These are phyloP conservation scores for Condylostoma magnum DNA, from an alignment of 169 alveolate genomes.

Conservation along the genomic window DNA sequence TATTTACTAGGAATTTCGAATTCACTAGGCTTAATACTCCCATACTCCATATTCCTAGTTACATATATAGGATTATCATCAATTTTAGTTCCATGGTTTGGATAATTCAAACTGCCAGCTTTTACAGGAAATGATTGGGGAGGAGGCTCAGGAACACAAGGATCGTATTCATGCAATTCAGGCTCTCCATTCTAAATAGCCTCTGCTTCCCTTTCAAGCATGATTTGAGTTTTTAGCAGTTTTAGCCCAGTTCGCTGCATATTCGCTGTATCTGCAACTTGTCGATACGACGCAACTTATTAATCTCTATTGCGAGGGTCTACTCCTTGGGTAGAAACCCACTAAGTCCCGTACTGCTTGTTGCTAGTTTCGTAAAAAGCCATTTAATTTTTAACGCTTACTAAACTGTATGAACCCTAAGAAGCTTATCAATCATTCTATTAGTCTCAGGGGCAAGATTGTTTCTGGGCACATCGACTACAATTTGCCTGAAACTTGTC, in stretches of 20 bases:
- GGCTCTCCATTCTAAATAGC: constrained; percentile 17
- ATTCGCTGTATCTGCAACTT: constrained; percentile 15
- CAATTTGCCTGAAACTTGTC: background rate
- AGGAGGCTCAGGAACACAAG: constrained; percentile 5
- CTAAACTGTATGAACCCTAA: no score
- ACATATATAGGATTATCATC: constrained; percentile 18
- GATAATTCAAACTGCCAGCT: constrained; percentile 25
- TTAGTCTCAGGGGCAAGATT: no score
- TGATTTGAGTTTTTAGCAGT: constrained; percentile 1
- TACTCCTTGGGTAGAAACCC: constrained; percentile 27
- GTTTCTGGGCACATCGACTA: background rate
- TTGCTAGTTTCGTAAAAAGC: constrained; percentile 3
- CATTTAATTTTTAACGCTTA: constrained; percentile 6
- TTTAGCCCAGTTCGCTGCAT: constrained; percentile 22
- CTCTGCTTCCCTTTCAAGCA: constrained; percentile 24
- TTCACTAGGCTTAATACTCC: constrained; percentile 12
- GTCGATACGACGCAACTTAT: background rate
- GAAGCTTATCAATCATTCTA: no score
- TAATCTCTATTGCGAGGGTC: background rate
- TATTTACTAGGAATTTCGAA: constrained; percentile 19
- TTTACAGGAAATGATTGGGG: background rate
- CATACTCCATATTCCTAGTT: constrained; percentile 20
- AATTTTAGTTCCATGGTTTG: background rate
- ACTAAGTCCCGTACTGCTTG: constrained; percentile 14
- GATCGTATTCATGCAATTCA: constrained; percentile 8